Base-by-base conservation (phyloP, 257 asterid species). In the Dorcoceras hygrometricum region DNA sequence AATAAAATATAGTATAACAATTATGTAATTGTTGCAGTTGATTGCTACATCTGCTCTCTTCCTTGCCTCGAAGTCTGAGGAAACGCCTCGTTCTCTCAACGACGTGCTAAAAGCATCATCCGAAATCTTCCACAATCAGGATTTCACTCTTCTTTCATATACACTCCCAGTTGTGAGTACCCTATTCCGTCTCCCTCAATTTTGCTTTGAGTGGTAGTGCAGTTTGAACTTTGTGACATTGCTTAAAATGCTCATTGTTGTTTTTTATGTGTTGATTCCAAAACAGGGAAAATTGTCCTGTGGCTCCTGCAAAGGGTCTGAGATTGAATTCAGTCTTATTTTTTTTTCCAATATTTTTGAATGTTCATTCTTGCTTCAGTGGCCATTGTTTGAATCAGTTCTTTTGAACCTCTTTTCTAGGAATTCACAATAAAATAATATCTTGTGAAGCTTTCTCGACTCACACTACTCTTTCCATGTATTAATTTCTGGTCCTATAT, bases 41-140 rank as follows among this genome's bases (percentile, higher is more conserved):
- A 83, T 93, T 71, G 95, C 99, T 71, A 93, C 99, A 16, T 96
- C 99, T 51, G 84, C 89, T 23, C 91, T 93, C 70, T 93, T 93
- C 75, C 95, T 93, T 34, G 85, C 90, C 60, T 84, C 99, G 1
- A 93, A 93, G 78, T 93, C 99, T 2, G 99, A 93, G 83, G 97
- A 93, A 88, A 77, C 97, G 53, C 68, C 96, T 27, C 85, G 95
- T 25, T 90, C 96, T 64, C 96, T 93, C 65, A 85, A 93, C 78
- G 85, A 86, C 71, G 84, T 93, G 68, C 72, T 93, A 63, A 88
- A 76, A 79, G 71, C 74, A 39, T 86, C 99, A 2, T 82, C 90
- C 79, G 99, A 93, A 82, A 79, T 82, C 70, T 72, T 85, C 65
- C 90, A 90, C 78, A 81, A 83, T 78, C 95, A 88, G 89, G 92